Conservation (phyloP, 2,329 filamentous ascomycete genomes). For the Hymenotorrendiella dingleyae region DNA sequence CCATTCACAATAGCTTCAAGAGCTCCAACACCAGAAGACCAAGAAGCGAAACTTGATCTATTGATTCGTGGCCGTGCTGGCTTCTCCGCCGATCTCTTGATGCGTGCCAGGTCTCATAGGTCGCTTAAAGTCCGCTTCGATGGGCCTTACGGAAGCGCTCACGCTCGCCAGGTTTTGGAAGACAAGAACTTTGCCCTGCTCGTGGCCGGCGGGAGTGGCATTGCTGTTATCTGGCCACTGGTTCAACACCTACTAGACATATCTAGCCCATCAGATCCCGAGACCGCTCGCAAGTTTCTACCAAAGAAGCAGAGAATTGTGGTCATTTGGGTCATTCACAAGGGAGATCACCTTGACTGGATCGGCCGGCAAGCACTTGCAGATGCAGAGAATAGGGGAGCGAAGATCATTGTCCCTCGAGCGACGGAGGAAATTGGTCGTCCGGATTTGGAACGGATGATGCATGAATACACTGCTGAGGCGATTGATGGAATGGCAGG, state of each 20-base stretch:
- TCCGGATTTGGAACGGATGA: slow-evolving; percentile 43
- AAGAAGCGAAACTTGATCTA: slow-evolving; percentile 48
- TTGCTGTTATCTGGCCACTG: slow-evolving; percentile 58
- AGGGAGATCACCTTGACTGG: slow-evolving; percentile 48
- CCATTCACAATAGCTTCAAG: slow-evolving; percentile 62
- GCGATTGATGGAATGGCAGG: slow-evolving; percentile 15
- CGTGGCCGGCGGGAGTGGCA: slow-evolving; percentile 58
- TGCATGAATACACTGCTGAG: slow-evolving; percentile 34
- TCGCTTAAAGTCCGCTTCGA: slow-evolving; percentile 49
- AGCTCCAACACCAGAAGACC: slow-evolving; percentile 36
- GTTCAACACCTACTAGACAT: slow-evolving; percentile 42
- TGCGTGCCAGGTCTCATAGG: slow-evolving; percentile 40
- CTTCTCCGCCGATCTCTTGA: slow-evolving; percentile 51
- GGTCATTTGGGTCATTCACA: slow-evolving; percentile 55
- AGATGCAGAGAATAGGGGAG: slow-evolving; percentile 42
- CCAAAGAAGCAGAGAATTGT: slow-evolving; percentile 35
- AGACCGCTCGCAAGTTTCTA: slow-evolving; percentile 21
- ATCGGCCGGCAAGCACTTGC: slow-evolving; percentile 42
- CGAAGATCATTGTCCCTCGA: slow-evolving; percentile 47
- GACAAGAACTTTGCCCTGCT: slow-evolving; percentile 45
- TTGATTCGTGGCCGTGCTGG: slow-evolving; percentile 55
- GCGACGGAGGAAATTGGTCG: slow-evolving; percentile 48
- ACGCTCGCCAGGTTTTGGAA: slow-evolving; percentile 48
- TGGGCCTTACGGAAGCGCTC: slow-evolving; percentile 56
- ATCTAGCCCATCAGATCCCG: slow-evolving; percentile 14